Evolutionary conservation across 495 filamentous ascomycete species (phyloP).

Genomic region (Penicillium lividum): DNA sequence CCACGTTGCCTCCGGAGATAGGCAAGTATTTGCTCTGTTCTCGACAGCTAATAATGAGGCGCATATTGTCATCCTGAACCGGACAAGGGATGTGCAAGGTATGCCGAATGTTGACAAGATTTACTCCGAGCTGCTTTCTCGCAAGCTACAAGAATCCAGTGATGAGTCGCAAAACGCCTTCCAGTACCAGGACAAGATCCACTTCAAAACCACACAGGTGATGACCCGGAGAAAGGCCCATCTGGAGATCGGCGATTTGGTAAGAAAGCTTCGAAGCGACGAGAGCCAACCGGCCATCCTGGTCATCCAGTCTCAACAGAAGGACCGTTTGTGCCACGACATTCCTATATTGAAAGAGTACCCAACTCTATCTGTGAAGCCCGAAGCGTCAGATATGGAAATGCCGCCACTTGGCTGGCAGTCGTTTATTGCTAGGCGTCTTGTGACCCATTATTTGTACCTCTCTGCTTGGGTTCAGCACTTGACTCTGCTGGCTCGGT

Average conservation of each 20-base stretch:
- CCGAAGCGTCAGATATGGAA: constrained; percentile 80
- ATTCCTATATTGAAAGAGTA: constrained; percentile 83
- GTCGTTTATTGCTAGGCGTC: constrained; percentile 77
- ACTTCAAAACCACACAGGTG: constrained; percentile 83
- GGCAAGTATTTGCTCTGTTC: constrained; percentile 91
- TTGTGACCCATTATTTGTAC: constrained; percentile 87
- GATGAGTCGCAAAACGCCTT: constrained; percentile 76
- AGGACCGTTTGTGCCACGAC: constrained; percentile 75
- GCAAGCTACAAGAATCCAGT: constrained; percentile 65
- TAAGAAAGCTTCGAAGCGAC: constrained; percentile 86
- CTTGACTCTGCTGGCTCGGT: constrained; percentile 79
- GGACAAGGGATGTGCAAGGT: constrained; percentile 71
- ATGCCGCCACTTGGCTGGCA: constrained; percentile 95
- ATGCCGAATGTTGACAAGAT: constrained; percentile 89
- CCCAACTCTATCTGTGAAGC: constrained; percentile 75
- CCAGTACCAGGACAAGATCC: constrained; percentile 81
- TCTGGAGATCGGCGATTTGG: constrained; percentile 76
- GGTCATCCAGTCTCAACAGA: constrained; percentile 88
- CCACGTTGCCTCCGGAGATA: constrained; percentile 84
- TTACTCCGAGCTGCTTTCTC: constrained; percentile 73
- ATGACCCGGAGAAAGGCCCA: constrained; percentile 86
- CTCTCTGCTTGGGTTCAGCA: constrained; percentile 91
- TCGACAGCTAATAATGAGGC: constrained; percentile 80
- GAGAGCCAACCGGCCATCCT: constrained; percentile 77
- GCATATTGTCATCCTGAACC: constrained; percentile 82